Evolutionary conservation across 352 stramenopile genomes (phyloP), one percentile per base, ranked within the genome.

Genomic region (Blastocystis sp.): DNA sequence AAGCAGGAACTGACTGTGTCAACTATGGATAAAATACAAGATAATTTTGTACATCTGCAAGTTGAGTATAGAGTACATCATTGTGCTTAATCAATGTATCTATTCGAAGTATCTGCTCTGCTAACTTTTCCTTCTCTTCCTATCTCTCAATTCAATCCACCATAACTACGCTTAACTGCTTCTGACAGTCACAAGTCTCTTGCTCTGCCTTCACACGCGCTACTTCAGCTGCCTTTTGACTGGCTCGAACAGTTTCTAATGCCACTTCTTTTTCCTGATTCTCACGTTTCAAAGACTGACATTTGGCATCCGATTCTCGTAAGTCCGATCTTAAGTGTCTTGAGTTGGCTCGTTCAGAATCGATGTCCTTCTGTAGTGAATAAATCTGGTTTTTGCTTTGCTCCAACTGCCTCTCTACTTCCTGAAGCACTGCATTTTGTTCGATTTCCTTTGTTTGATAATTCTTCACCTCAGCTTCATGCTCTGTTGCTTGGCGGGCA

Each of bases 11-110:
- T n/a, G 19, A n/a, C 19, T 57, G 73, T 30, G 73, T 66, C 13
- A 84, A 27, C 73, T 84, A 64, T 44, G 30, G 62, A 22, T 58
- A 19, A 4, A n/a, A 57, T 24, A 0, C 22, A 53, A 58, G 66
- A 53, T 0, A 5, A n/a, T 24, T 15, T 33, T 17, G 3, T n/a
- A 78, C 66, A 42, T 78, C 33, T n/a, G 24, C 24, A 17, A 84
- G 27, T 51, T 84, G 73, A 13, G 27, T 64, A 51, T 66, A 84
- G 48, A 84, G 30, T 33, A 84, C 73, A 42, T 84, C 73, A 37
- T 84, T 84, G 35, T 84, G 73, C 15, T 64, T 68, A 3, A 22
- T 53, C 56, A 84, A 35, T 42, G 73, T 66, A 42, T 27, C 44
- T 0, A 84, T 22, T 24, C 73, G 73, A 9, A 84, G 51, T 3